Evolutionary conservation across 2,329 filamentous ascomycete genomes (phyloP).

Genomic region (Arachnomyces sp.): DNA sequence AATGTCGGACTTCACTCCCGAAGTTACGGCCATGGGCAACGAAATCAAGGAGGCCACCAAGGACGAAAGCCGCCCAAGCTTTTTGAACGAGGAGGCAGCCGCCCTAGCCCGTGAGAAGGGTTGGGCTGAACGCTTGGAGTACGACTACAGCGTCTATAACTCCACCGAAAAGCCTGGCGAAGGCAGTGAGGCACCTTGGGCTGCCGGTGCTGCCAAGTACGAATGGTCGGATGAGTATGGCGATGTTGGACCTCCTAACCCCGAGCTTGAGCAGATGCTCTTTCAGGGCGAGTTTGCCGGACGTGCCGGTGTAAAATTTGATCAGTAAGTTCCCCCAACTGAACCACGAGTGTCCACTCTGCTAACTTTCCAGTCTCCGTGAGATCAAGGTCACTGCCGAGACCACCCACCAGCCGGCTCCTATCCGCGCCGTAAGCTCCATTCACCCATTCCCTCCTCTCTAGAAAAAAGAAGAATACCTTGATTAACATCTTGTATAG

Average conservation of each 20-base stretch:
- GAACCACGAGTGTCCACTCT: not conserved
- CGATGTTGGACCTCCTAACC: slow-evolving; percentile 67
- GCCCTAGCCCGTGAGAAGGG: slow-evolving; percentile 30
- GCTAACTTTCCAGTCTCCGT: slow-evolving; percentile 28
- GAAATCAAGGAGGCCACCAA: slow-evolving; percentile 16
- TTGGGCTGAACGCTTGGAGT: slow-evolving; percentile 31
- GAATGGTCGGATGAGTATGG: slow-evolving; percentile 81
- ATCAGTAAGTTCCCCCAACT: slow-evolving; percentile 43
- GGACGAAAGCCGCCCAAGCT: slow-evolving; percentile 7
- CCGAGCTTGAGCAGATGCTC: slow-evolving; percentile 65
- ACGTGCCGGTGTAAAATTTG: slow-evolving; percentile 55
- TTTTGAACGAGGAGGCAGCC: slow-evolving; percentile 22
- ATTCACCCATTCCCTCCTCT: not conserved
- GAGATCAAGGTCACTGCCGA: slow-evolving; percentile 46
- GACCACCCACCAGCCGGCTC: slow-evolving; percentile 39
- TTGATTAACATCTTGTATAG: slow-evolving; percentile 27
- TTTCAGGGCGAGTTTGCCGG: slow-evolving; percentile 54
- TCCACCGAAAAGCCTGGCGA: slow-evolving; percentile 7
- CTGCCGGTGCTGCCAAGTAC: slow-evolving; percentile 59
- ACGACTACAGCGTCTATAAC: slow-evolving; percentile 30
- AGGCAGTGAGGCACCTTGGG: slow-evolving; percentile 35
- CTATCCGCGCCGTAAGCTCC: slow-evolving; percentile 43
- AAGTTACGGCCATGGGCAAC: slow-evolving; percentile 15
- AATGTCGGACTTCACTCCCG: slow-evolving; percentile 14
- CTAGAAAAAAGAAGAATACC: not conserved